Percentiles rank a stretch among this genome's conserved stretches.
Evolutionary conservation across 345 rosid genomes (phyloP).

Genomic region (Schrenkiella parvula): DNA sequence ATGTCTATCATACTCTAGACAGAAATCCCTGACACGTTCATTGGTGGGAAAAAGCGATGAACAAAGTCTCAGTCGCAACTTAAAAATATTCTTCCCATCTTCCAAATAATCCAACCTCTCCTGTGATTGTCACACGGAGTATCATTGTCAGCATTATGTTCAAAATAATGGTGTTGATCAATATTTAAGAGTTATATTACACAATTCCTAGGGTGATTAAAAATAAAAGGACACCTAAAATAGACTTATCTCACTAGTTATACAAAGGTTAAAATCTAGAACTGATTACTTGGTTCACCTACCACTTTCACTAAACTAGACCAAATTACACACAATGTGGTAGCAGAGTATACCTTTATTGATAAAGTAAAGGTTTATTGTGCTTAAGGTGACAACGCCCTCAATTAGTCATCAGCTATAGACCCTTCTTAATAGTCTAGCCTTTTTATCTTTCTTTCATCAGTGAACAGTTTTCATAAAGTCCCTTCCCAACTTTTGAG

Average conservation of each 20-base stretch:
- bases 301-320: conserved; percentile 1
- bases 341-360: conserved; percentile 8
- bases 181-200: not conserved
- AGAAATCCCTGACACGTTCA: conserved; percentile 95
- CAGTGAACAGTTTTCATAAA: not conserved
- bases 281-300: conserved; percentile 5
- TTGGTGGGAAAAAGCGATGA: conserved; percentile 88
- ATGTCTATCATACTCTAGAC: conserved; percentile 97
- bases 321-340: conserved; percentile 9
- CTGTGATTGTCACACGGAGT: conserved; percentile 39
- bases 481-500: conserved; percentile 8
- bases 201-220: conserved; percentile 4
- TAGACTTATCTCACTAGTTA: not conserved
- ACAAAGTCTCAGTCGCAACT: conserved; percentile 84
- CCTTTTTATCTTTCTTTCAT: not conserved
- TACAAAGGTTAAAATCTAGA: conserved; percentile 1
- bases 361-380: not conserved
- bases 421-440: conserved; percentile 13
- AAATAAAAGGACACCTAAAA: not conserved
- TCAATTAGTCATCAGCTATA: not conserved
- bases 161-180: conserved; percentile 3
- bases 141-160: not conserved
- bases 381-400: conserved; percentile 4
- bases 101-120: conserved; percentile 95
- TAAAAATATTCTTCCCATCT: conserved; percentile 88